Evolutionary conservation across 2,329 filamentous ascomycete species (phyloP).

Genomic region (Atkinsonella hypoxylon): DNA sequence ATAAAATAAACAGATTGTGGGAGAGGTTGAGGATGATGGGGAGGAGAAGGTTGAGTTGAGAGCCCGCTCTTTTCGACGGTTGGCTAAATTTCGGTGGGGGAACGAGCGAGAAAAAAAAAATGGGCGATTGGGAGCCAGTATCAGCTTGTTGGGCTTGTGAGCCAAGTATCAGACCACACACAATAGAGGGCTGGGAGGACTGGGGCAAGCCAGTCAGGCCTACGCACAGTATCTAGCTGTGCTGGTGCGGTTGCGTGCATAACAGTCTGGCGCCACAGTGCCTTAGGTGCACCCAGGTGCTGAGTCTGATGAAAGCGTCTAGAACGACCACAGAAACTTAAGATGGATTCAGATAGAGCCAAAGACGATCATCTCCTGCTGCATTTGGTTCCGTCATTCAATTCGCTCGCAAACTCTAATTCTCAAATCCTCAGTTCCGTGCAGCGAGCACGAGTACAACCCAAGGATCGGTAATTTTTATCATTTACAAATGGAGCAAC

Average conservation of each 20-base stretch:
- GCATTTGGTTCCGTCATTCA: too few species aligned
- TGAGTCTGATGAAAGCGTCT: not conserved
- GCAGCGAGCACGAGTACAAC: too few species aligned
- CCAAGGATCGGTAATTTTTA: too few species aligned
- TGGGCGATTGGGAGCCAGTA: slow-evolving; percentile 16
- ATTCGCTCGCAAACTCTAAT: too few species aligned
- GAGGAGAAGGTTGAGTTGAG: slow-evolving; percentile 19
- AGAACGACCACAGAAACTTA: not conserved
- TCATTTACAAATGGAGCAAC: too few species aligned
- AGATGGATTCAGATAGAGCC: not conserved
- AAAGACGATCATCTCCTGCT: too few species aligned
- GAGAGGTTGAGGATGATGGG: slow-evolving; percentile 15
- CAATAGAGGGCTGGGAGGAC: too few species aligned
- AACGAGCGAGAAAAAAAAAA: slow-evolving; percentile 19
- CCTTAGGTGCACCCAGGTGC: not conserved
- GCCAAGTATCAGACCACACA: not conserved
- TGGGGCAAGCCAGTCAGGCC: not conserved
- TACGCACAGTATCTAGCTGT: not conserved
- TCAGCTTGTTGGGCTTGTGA: slow-evolving; percentile 19
- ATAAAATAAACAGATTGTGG: slow-evolving; percentile 16
- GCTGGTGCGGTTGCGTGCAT: not conserved
- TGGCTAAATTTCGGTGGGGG: slow-evolving; percentile 29
- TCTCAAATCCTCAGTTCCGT: too few species aligned
- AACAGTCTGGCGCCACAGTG: not conserved
- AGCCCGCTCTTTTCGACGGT: slow-evolving; percentile 22